phyloP scores from a whole-genome alignment of 768 basidiomycete genomes.

The Inosperma sp. region DNA sequence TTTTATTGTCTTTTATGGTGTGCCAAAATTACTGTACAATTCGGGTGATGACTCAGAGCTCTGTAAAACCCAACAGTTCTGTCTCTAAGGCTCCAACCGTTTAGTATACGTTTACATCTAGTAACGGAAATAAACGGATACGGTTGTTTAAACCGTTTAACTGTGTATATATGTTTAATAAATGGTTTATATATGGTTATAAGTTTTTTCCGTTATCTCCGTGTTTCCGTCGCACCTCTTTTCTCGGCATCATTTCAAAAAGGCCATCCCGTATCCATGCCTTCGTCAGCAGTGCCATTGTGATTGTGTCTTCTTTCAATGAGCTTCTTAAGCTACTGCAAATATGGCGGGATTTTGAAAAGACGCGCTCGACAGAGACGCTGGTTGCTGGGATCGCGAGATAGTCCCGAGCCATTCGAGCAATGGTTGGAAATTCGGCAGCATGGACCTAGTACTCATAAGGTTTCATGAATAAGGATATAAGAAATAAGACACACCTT shows the following conservation, averaged over 20 bases:
- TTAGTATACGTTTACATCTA: constrained; percentile 22
- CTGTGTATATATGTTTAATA: constrained; percentile 8
- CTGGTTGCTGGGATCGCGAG: constrained; percentile 32
- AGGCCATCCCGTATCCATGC: constrained; percentile 24
- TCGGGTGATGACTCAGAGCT: no score
- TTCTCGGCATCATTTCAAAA: constrained; percentile 8
- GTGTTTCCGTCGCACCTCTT: not conserved
- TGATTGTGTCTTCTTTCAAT: constrained; percentile 27
- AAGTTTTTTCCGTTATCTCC: constrained; percentile 11
- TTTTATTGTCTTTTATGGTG: no score
- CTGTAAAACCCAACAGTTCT: not conserved
- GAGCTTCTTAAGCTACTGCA: constrained; percentile 26
- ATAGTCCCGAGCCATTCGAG: constrained; percentile 29
- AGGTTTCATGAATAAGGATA: not conserved
- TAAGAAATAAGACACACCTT: constrained; percentile 21
- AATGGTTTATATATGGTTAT: constrained; percentile 20
- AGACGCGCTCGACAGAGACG: constrained; percentile 29
- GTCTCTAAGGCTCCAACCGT: constrained; percentile 26
- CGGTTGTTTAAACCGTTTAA: constrained; percentile 18
- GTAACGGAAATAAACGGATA: constrained; percentile 20
- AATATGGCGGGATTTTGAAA: constrained; percentile 29
- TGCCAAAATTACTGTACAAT: no score
- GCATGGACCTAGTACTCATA: constrained; percentile 17
- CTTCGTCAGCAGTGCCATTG: constrained; percentile 25
- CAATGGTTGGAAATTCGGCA: constrained; percentile 23